A percentile compares a stretch with the other conserved stretches of the same genome.
Conservation (phyloP, 345 rosid species). For the Garcia nutans region DNA sequence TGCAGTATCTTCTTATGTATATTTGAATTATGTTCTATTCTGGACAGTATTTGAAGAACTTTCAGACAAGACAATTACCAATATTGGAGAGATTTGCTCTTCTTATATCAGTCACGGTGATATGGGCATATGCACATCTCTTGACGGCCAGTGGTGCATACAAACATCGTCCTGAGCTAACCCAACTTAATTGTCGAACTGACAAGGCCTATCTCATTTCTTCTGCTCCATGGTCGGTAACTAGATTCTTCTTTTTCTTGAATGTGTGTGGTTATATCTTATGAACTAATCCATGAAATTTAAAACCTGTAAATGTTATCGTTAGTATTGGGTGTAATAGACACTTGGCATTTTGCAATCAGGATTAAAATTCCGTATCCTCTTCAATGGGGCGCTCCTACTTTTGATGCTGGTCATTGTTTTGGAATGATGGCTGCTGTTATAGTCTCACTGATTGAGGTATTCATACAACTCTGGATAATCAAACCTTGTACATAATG, state of each 20-base stretch:
- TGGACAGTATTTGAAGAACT: conserved; percentile 80
- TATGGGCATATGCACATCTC: conserved; percentile 97
- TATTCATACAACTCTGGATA: conserved; percentile 19
- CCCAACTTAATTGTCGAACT: conserved; percentile 85
- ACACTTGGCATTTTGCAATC: conserved; percentile 11
- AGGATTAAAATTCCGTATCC: conserved; percentile 99
- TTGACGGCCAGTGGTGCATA: conserved; percentile 97
- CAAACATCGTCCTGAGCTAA: conserved; percentile 72
- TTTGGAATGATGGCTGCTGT: conserved; percentile 99
- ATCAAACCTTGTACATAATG: neutral
- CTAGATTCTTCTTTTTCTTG: neutral
- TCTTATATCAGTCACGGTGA: conserved; percentile 63
- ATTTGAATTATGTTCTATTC: neutral
- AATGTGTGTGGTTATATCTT: neutral
- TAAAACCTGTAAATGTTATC: too few relatives aligned
- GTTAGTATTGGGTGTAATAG: neutral
- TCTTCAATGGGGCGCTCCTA: conserved; percentile 99
- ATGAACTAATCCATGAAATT: neutral
- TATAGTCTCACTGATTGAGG: conserved; percentile 91
- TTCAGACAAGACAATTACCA: conserved; percentile 61
- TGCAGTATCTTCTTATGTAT: too few relatives aligned
- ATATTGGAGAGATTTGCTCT: conserved; percentile 86
- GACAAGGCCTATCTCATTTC: conserved; percentile 96
- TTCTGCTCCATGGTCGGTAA: conserved; percentile 92
- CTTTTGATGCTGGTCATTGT: conserved; percentile 95